Evolutionary conservation across 345 rosid genomes (phyloP), one percentile per base, ranked within the genome.

Genomic region (Nephelium lappaceum): DNA sequence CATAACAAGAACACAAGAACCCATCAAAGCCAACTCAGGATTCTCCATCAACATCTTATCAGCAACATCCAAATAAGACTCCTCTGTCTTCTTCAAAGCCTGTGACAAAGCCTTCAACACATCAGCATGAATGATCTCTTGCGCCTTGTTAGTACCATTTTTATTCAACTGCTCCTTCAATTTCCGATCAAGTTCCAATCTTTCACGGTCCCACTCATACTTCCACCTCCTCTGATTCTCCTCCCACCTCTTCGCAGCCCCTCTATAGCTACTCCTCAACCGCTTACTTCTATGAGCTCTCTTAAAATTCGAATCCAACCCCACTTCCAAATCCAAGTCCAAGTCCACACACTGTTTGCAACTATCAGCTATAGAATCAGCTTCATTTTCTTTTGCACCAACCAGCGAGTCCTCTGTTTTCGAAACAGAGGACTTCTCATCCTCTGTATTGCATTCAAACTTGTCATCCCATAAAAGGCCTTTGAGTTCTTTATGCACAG

Each of bases 21-120:
- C 99, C 98, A 96, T 94, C 71, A 94, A 82, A 41, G 98, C 93
- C 79, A 96, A 78, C 82, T 96, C 99, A 2, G 98, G 99, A 85
- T 93, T 94, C 82, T 94, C 99, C 85, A 73, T 82, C 31, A 88
- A 75, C 97, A 92, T 93, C 89, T 81, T 91, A 86, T 96, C 98
- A 11, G 98, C 95, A 62, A 86, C 87, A 67, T 93, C 94, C 39
- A 96, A 81, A 72, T 91, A 96, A 1, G 92, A 74, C 67, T 93
- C 97, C 92, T 96, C 99, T n/a, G 98, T 89, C 84, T 91, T 93
- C 88, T 77, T 84, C 82, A 96, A 75, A 0, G 98, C 98, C 78
- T 87, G 86, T 65, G 98, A 91, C 76, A 96, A 77, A 16, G 99
- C 99, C 68, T 93, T 86, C 51, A 96, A 73, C 15, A 96, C 98